Base-by-base conservation (phyloP, 192 early-diverging fungal genomes). In the Coemansia pectinata region DNA sequence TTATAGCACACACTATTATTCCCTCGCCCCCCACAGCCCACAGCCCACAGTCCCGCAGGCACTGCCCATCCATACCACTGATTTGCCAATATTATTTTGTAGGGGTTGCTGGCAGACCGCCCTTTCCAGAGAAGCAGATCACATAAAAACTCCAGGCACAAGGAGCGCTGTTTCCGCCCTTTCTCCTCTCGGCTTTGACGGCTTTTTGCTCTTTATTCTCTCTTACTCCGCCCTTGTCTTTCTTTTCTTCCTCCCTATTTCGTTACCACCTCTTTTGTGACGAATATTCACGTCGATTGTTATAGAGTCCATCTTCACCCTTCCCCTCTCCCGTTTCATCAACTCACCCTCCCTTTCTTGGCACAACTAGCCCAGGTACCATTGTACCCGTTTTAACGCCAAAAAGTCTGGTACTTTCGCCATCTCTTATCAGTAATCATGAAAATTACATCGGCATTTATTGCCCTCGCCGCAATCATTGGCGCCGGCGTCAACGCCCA, bases 371-470 rank as follows among this genome's bases (percentile, higher is more conserved):
- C 44, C 17, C 44, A 21, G 47, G 47, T 50, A 21, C 47, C 47
- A 50, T 50, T 50, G 47, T 50, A 23, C 47, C 47, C 47, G 47
- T 55, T 31, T 12, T 55, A 55, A 55, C 52, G 52, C 27, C 47
- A 55, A 29, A 52, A 55, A 55, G 52, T 29, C 52, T 27, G 52
- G 25, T 55, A 55, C 25, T 34, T 50, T 50, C n/a, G 47, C 47
- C 47, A 21, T 9, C 7, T 61, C 31, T 63, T 62, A n/a, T 19
- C 17, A 42, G 31, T n/a, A n/a, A 72, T 39, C 36, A 83, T 83
- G 80, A 83, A 83, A 70, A 57, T 83, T 48, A 70, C 76, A 5
- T 39, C 80, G 15, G 80, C 69, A 21, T 72, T 83, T 60, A 65
- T 76, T 33, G 69, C 75, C 31, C 29, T 78, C 25, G 80, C 76